A percentile compares a stretch with the other conserved stretches of the same genome.
These are phyloP conservation scores for Bruguiera gymnorhiza DNA, from an alignment of 345 rosid species.

Conservation along the genomic window DNA sequence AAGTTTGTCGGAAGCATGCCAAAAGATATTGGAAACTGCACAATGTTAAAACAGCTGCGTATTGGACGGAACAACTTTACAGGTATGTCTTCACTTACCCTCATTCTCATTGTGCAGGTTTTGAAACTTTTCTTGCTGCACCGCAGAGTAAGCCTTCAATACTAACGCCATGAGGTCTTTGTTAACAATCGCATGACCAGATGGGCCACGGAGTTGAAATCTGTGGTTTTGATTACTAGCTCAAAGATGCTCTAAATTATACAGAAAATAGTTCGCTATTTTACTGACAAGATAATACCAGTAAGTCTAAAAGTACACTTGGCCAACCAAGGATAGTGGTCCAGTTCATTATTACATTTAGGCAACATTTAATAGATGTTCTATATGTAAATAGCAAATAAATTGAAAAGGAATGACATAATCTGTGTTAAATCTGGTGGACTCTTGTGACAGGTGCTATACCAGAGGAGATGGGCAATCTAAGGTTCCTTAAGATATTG, in stretches of 20 bases:
- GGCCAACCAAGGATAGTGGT: no score
- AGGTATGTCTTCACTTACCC: not conserved
- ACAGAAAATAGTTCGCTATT: no score
- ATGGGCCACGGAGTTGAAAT: no score
- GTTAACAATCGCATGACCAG: no score
- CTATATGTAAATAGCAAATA: not conserved
- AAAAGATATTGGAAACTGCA: not conserved
- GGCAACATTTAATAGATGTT: not conserved
- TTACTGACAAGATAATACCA: no score
- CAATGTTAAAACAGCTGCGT: not conserved
- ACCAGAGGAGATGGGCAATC: conserved; percentile 1
- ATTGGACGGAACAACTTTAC: not conserved
- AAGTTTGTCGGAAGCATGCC: not conserved
- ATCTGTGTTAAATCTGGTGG: not conserved
- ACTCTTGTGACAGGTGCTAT: not conserved
- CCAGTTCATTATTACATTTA: not conserved
- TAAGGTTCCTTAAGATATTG: not conserved
- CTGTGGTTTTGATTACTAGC: no score
- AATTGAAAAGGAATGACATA: not conserved
- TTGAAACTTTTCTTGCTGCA: not conserved
- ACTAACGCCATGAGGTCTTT: no score
- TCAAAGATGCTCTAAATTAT: no score
- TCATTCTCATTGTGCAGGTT: no score
- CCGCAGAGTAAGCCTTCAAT: no score
- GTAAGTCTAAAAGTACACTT: no score